phyloP scores from a whole-genome alignment of 495 filamentous ascomycete species.

The Darksidea phi region DNA sequence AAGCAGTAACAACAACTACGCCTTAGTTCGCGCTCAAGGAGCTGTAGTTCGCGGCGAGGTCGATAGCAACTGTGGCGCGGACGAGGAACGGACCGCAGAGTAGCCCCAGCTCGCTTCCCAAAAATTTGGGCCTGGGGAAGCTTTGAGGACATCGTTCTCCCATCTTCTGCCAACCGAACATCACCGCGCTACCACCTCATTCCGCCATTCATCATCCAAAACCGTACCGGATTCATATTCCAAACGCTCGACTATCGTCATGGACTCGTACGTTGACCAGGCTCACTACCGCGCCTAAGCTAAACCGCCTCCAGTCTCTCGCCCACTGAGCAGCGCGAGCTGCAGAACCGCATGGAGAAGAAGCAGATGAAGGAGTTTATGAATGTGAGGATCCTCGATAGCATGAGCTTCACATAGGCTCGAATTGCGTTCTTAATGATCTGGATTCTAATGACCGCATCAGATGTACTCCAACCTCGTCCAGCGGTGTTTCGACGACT shows the following conservation, averaged over 20 bases:
- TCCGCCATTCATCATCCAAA: background rate
- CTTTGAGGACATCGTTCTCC: background rate
- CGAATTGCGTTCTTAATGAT: background rate
- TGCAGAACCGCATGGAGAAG: conserved; percentile 86
- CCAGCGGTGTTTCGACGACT: conserved; percentile 92
- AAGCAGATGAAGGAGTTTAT: conserved; percentile 99
- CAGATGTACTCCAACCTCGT: conserved; percentile 98
- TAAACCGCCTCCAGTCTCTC: conserved; percentile 59
- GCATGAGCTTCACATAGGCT: background rate
- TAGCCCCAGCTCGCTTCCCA: conserved; percentile 14
- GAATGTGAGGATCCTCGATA: conserved; percentile 61
- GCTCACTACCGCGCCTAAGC: background rate
- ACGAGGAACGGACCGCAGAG: too few species aligned
- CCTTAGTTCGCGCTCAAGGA: too few species aligned
- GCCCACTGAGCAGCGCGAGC: conserved; percentile 80
- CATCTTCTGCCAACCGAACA: background rate
- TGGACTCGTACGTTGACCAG: conserved; percentile 30
- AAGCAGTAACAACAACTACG: too few species aligned
- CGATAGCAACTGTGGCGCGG: too few species aligned
- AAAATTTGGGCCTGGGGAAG: conserved; percentile 3
- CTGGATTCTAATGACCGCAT: conserved; percentile 12
- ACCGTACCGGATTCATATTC: too few species aligned
- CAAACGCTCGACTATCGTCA: conserved; percentile 7
- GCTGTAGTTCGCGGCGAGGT: too few species aligned
- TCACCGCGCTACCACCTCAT: background rate